Percentiles rank a stretch among this genome's conserved stretches.
Conservation (phyloP, 179 eudicot genomes). For the Silene coronaria region DNA sequence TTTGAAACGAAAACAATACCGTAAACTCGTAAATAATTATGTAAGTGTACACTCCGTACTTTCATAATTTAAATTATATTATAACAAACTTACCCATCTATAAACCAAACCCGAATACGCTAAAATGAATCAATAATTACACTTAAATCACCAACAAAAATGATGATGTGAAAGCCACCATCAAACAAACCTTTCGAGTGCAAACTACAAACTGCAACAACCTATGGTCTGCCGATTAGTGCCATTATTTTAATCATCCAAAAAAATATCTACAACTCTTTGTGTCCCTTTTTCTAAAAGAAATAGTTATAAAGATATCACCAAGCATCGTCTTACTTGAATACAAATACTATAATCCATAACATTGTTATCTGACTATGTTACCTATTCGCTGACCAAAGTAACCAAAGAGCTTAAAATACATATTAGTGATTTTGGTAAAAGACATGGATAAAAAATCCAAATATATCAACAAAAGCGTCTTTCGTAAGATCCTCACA, state of each 20-base stretch:
- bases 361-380: too few species aligned
- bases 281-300: background rate
- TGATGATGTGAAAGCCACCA: background rate
- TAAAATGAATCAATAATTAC: too few species aligned
- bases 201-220: background rate
- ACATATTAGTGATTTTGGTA: background rate
- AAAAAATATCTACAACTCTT: background rate
- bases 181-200: background rate
- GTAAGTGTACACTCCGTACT: too few species aligned
- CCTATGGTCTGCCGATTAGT: background rate
- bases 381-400: too few species aligned
- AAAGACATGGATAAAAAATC: background rate
- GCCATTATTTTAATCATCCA: too few species aligned
- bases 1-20: too few species aligned
- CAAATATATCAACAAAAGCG: background rate
- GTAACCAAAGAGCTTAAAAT: background rate
- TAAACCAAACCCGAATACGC: too few species aligned
- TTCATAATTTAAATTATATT: too few species aligned
- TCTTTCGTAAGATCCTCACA: background rate
- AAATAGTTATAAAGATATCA: background rate
- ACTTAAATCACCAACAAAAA: too few species aligned
- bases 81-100: too few species aligned
- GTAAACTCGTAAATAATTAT: too few species aligned
- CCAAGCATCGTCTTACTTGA: background rate
- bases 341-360: background rate